These are phyloP conservation scores for Fusarium sp. DNA, from an alignment of 2,329 filamentous ascomycete species.

Conservation along the genomic window DNA sequence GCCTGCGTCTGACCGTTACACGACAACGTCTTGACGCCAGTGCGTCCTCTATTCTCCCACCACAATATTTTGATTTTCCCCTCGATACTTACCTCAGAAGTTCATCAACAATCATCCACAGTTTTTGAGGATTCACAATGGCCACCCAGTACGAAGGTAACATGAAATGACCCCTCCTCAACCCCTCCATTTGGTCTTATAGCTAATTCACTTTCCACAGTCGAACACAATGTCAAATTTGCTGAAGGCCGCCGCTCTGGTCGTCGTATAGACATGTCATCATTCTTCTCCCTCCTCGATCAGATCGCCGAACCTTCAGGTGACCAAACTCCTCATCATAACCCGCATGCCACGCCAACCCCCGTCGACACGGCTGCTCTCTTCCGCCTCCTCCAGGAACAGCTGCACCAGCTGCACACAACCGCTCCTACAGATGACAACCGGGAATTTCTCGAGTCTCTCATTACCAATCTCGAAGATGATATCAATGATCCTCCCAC, in stretches of 20 bases:
- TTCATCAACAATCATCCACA: not conserved
- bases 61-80: not conserved
- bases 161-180: slow-evolving; percentile 11
- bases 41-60: not conserved
- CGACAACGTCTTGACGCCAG: slow-evolving; percentile 20
- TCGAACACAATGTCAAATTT: slow-evolving; percentile 73
- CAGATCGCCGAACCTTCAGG: slow-evolving; percentile 60
- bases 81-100: not conserved
- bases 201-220: slow-evolving; percentile 53
- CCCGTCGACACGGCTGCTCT: slow-evolving; percentile 69
- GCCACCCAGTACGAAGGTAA: slow-evolving; percentile 69
- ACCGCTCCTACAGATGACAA: slow-evolving; percentile 64
- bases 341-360: slow-evolving; percentile 70
- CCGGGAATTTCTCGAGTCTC: slow-evolving; percentile 62
- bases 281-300: slow-evolving; percentile 69
- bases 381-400: slow-evolving; percentile 70
- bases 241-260: slow-evolving; percentile 54
- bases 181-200: slow-evolving; percentile 7
- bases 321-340: slow-evolving; percentile 57
- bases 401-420: slow-evolving; percentile 64
- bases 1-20: slow-evolving; percentile 33
- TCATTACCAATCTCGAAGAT: slow-evolving; percentile 61
- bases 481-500: slow-evolving; percentile 66
- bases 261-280: slow-evolving; percentile 73
- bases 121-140: slow-evolving; percentile 55